phyloP scores from a whole-genome alignment of 1,284 basidiomycete genomes.

The Puccinia horiana region DNA sequence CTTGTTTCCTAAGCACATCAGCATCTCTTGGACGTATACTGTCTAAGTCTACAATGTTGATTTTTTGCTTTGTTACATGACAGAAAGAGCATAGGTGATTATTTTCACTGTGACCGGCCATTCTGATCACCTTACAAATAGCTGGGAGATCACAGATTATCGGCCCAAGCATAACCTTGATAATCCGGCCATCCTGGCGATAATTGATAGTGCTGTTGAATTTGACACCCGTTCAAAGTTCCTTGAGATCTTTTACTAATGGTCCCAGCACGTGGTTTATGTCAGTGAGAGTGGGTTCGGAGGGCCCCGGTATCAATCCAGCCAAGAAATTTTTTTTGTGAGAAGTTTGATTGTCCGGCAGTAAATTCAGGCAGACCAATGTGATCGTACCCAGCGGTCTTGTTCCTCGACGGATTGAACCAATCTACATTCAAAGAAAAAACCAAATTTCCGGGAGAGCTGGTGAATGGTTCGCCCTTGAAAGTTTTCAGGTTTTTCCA shows the following conservation, averaged over 20 bases:
- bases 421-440: constrained; percentile 40
- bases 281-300: constrained; percentile 13
- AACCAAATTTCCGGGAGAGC: background rate
- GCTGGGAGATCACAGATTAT: constrained; percentile 43
- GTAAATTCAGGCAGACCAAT: constrained; percentile 30
- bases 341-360: constrained; percentile 2
- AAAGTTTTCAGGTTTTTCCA: background rate
- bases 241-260: constrained; percentile 53
- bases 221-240: background rate
- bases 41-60: background rate
- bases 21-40: background rate
- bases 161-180: constrained; percentile 21
- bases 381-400: constrained; percentile 27
- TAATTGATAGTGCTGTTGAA: background rate
- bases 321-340: constrained; percentile 35
- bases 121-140: constrained; percentile 12
- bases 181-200: constrained; percentile 6
- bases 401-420: constrained; percentile 41
- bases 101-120: constrained; percentile 31
- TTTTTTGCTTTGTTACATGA: background rate
- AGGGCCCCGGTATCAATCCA: constrained; percentile 41
- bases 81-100: constrained; percentile 23
- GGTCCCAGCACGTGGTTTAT: constrained; percentile 55
- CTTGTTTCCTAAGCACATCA: background rate
- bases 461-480: background rate